A percentile compares a stretch with the other conserved stretches of the same genome.
These are phyloP conservation scores for Galerina marginata DNA, from an alignment of 768 basidiomycete species.

Conservation along the genomic window DNA sequence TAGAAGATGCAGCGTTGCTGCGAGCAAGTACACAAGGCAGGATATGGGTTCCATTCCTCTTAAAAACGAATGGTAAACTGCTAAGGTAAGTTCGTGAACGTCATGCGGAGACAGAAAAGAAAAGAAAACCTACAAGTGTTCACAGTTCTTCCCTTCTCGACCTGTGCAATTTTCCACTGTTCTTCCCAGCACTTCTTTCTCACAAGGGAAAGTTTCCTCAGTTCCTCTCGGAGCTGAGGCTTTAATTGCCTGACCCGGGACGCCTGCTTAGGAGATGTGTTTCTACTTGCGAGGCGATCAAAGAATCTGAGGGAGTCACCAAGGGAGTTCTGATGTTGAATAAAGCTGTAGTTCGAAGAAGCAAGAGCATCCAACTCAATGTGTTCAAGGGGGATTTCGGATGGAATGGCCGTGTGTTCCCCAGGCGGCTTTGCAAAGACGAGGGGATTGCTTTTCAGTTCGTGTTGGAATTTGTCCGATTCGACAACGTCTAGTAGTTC, in stretches of 20 bases:
- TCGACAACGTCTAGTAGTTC: not conserved
- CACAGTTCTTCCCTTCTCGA: not conserved
- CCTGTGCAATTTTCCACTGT: not conserved
- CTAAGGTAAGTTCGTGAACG: not conserved
- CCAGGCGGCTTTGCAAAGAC: not conserved
- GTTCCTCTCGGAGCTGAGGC: not conserved
- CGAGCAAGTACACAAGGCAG: constrained; percentile 6
- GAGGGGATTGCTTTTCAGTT: not conserved
- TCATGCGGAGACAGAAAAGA: not conserved
- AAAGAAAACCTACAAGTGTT: not conserved
- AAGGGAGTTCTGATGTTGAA: not conserved
- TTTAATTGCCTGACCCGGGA: not conserved
- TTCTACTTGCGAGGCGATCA: not conserved
- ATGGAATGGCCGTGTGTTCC: not conserved
- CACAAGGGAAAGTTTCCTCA: not conserved
- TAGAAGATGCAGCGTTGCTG: constrained; percentile 7
- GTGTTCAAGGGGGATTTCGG: not conserved
- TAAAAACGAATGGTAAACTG: not conserved
- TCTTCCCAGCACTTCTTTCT: not conserved
- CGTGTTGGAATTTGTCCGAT: not conserved
- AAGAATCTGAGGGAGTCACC: not conserved
- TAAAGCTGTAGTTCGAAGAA: not conserved
- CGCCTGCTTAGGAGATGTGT: not conserved
- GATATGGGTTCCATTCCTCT: constrained; percentile 6
- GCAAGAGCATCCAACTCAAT: not conserved